Evolutionary conservation across 2,329 filamentous ascomycete species (phyloP), one percentile per base, ranked within the genome.

Genomic region (Xylaria polymorpha): DNA sequence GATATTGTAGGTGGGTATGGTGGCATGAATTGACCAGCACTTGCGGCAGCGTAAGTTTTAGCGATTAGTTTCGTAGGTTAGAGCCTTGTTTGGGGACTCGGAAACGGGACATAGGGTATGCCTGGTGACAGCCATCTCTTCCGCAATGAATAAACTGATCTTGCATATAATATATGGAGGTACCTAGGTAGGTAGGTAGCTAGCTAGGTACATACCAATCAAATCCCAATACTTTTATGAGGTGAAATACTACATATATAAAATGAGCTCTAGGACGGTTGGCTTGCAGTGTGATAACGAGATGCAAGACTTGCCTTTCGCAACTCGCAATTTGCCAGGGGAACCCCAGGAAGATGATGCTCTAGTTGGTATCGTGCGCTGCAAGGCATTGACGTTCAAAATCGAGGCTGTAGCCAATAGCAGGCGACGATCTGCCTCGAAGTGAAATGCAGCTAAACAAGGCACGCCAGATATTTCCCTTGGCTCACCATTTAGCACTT

Each of bases 401-500:
- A 68, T 59, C 61, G 53, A 61, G 61, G 56, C 48, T 32, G 50
- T 18, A 59, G 41, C 74, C 72, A 76, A 75, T 74, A 53, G 66
- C 66, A 64, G 57, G 48, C 35, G 65, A 64, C 56, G 60, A 70
- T 58, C 70, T 61, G 72, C 71, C 74, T 74, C 67, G 61, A 67
- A 57, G 66, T 44, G 59, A 72, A 65, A 73, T 74, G 71, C 69
- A 70, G 74, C 74, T 75, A 74, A 70, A 56, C 68, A 63, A 72
- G 69, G 64, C 43, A 51, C 61, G 55, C 51, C 44, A 53, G 62
- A 64, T 61, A 59, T 61, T 60, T 22, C 60, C 50, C 69, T 72
- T 56, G 66, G 61, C 71, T 66, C 64, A 64, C 68, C 50, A 69
- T 62, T 55, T 22, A 63, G 22, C 32, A 32, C 32, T 20, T 41